Evolutionary conservation across 2,329 filamentous ascomycete species (phyloP).

Genomic region (Ophiostoma populinum): DNA sequence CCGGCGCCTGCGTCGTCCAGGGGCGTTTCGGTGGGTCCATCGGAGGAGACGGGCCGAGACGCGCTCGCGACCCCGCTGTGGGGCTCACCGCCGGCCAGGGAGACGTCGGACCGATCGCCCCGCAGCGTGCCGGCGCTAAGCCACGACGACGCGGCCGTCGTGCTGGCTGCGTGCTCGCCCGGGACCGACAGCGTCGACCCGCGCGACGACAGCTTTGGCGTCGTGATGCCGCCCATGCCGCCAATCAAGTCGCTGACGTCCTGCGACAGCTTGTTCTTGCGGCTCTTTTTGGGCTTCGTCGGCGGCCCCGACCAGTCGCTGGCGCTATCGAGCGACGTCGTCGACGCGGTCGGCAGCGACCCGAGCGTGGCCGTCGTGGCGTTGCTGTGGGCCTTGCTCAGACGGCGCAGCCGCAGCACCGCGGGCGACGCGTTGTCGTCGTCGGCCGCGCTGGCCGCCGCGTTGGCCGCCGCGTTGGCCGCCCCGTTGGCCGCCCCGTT

Average conservation of each 20-base stretch:
- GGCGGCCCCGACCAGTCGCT: neutral
- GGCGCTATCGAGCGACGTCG: conserved; percentile 8
- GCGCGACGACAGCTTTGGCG: conserved; percentile 42
- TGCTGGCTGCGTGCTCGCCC: conserved; percentile 12
- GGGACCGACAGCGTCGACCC: neutral
- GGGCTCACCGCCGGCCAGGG: no score
- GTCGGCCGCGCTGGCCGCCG: conserved; percentile 16
- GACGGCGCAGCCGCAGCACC: conserved; percentile 21
- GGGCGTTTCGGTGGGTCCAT: no score
- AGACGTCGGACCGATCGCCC: no score
- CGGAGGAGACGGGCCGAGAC: no score
- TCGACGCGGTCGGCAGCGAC: conserved; percentile 27
- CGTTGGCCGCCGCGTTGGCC: conserved; percentile 1
- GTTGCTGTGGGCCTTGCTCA: conserved; percentile 39
- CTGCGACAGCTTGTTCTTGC: conserved; percentile 25
- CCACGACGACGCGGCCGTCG: conserved; percentile 12
- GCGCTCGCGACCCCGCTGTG: no score
- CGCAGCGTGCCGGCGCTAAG: no score
- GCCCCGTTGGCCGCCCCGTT: conserved; percentile 20
- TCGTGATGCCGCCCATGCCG: no score
- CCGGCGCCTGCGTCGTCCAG: no score
- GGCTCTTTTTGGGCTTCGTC: neutral
- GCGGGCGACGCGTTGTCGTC: conserved; percentile 18
- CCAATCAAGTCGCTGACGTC: neutral
- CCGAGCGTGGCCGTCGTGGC: conserved; percentile 18